These are phyloP conservation scores for Phalaenopsis aphrodite DNA, from an alignment of 106 monocot species.

Conservation along the genomic window DNA sequence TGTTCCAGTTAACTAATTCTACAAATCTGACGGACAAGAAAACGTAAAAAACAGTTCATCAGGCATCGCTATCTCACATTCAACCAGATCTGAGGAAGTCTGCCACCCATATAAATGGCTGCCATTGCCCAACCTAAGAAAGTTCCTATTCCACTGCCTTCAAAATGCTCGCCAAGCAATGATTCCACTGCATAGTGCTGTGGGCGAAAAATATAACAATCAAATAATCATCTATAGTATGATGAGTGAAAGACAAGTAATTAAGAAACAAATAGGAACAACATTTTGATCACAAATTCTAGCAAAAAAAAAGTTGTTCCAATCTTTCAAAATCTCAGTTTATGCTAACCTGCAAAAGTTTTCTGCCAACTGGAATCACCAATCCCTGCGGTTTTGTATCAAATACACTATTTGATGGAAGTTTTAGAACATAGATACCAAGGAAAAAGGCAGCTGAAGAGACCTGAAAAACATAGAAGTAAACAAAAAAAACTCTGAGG, in stretches of 20 bases:
- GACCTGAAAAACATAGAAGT: slow-evolving; percentile 32
- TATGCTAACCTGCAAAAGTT: slow-evolving; percentile 51
- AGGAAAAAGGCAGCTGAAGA: slow-evolving; percentile 29
- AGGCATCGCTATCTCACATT: background rate
- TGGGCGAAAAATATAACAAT: background rate
- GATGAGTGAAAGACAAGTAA: background rate
- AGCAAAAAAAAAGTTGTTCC: background rate
- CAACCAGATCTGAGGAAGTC: slow-evolving; percentile 80
- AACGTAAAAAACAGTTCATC: background rate
- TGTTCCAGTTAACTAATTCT: background rate
- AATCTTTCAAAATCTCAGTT: background rate
- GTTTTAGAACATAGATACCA: slow-evolving; percentile 16
- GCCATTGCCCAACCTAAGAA: slow-evolving; percentile 93
- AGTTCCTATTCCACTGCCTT: slow-evolving; percentile 41
- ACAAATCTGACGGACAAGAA: background rate
- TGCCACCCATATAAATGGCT: slow-evolving; percentile 73
- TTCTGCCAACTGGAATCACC: slow-evolving; percentile 54
- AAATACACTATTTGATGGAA: slow-evolving; percentile 2
- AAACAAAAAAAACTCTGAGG: background rate
- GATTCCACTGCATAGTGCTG: slow-evolving; percentile 13
- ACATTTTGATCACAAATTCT: background rate
- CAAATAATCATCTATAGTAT: background rate
- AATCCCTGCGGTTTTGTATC: slow-evolving; percentile 20
- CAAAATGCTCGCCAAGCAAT: slow-evolving; percentile 13
- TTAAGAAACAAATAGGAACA: background rate